These are phyloP conservation scores for Mrakia blollopis DNA, from an alignment of 768 basidiomycete genomes.

Conservation along the genomic window DNA sequence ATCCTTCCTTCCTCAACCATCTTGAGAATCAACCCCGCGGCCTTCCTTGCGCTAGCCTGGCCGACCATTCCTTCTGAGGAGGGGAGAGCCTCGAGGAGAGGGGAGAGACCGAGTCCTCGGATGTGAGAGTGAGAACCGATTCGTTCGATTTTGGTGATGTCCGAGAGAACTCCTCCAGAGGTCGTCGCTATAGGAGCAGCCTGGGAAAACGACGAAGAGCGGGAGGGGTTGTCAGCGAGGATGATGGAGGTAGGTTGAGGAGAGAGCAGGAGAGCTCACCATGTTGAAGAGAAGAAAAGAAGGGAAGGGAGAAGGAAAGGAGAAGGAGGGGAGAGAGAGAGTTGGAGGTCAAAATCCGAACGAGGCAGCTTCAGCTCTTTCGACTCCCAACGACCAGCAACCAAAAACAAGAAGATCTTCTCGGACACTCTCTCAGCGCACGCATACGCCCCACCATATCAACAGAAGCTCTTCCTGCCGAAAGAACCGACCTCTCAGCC, in stretches of 20 bases:
- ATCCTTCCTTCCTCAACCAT: constrained; percentile 97
- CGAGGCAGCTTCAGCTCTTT: not conserved
- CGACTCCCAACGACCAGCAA: too few relatives aligned
- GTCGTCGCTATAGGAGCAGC: not conserved
- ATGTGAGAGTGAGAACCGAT: constrained; percentile 57
- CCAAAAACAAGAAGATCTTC: not conserved
- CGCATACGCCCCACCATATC: not conserved
- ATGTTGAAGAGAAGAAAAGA: not conserved
- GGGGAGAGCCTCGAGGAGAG: constrained; percentile 74
- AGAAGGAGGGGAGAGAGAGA: not conserved
- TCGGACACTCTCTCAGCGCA: not conserved
- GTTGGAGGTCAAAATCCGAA: not conserved
- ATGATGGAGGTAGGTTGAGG: not conserved
- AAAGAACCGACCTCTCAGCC: not conserved
- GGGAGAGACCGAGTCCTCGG: constrained; percentile 88
- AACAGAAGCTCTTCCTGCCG: not conserved
- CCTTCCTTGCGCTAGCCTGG: constrained; percentile 90
- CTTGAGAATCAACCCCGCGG: constrained; percentile 93
- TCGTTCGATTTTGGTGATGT: constrained; percentile 31
- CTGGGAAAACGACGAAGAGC: not conserved
- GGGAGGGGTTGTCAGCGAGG: not conserved
- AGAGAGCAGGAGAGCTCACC: not conserved
- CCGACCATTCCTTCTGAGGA: constrained; percentile 92
- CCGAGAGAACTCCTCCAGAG: not conserved
- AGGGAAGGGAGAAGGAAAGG: not conserved